A percentile compares a stretch with the other conserved stretches of the same genome.
Evolutionary conservation across 768 basidiomycete genomes (phyloP).

Genomic region (Tylopilus plumbeoviolaceoides): DNA sequence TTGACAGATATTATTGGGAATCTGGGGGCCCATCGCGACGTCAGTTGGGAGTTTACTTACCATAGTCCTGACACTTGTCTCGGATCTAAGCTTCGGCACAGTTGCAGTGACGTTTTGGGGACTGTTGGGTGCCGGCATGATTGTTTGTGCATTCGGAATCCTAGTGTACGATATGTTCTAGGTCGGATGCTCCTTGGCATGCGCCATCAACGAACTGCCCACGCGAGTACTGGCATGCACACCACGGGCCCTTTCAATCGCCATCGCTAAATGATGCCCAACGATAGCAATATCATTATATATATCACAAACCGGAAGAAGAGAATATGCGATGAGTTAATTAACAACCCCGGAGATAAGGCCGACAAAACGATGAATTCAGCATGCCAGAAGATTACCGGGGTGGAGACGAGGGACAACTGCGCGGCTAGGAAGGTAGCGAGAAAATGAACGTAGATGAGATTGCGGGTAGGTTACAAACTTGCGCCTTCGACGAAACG

Average conservation of each 20-base stretch:
- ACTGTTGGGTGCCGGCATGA: constrained; percentile 70
- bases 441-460: constrained; percentile 31
- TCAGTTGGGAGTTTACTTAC: constrained; percentile 94
- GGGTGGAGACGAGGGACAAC: constrained; percentile 11
- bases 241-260: neutral
- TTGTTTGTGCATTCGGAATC: constrained; percentile 79
- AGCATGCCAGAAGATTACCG: constrained; percentile 14
- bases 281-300: constrained; percentile 38
- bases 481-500: constrained; percentile 28
- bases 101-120: constrained; percentile 68
- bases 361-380: constrained; percentile 17
- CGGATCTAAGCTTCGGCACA: constrained; percentile 71
- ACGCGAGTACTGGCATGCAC: neutral
- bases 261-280: neutral
- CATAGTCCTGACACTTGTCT: constrained; percentile 80
- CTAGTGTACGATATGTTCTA: constrained; percentile 68
- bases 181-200: neutral
- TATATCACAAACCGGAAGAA: constrained; percentile 38
- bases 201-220: neutral
- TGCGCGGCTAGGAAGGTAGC: constrained; percentile 16
- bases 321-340: constrained; percentile 34
- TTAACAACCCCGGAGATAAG: constrained; percentile 27
- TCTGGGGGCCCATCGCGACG: constrained; percentile 85
- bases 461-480: constrained; percentile 31
- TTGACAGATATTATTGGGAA: constrained; percentile 66